Percentiles rank a stretch among this genome's conserved stretches.
These are phyloP conservation scores for Alternaria alternata DNA, from an alignment of 2,329 filamentous ascomycete genomes.

Conservation along the genomic window DNA sequence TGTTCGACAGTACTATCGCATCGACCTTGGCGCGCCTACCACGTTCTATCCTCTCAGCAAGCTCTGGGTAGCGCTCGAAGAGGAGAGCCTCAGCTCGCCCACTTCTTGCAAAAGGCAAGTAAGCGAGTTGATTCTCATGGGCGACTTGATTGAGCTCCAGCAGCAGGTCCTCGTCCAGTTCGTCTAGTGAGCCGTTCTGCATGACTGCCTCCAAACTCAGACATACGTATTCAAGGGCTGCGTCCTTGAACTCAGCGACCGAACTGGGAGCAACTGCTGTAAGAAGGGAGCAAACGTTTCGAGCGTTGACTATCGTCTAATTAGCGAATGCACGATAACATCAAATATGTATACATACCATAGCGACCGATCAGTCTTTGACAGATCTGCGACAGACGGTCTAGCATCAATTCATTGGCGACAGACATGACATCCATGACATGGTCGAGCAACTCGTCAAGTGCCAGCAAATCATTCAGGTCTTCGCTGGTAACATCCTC, in stretches of 20 bases:
- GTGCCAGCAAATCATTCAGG: conserved; percentile 50
- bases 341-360: conserved; percentile 55
- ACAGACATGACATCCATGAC: conserved; percentile 88
- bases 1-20: conserved; percentile 74
- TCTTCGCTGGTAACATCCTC: conserved; percentile 74
- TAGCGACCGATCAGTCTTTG: conserved; percentile 84
- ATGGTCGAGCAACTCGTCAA: conserved; percentile 89
- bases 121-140: conserved; percentile 80
- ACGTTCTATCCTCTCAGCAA: conserved; percentile 72
- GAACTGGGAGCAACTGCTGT: conserved; percentile 87
- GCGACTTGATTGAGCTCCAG: conserved; percentile 81
- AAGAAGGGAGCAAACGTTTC: conserved; percentile 85
- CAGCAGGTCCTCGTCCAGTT: conserved; percentile 84
- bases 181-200: conserved; percentile 86
- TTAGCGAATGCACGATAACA: conserved; percentile 25
- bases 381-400: conserved; percentile 87
- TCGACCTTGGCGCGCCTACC: conserved; percentile 74
- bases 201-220: conserved; percentile 91
- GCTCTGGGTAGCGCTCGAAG: conserved; percentile 69
- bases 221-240: conserved; percentile 88
- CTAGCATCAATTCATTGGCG: conserved; percentile 94
- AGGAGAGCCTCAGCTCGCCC: conserved; percentile 73
- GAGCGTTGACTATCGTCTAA: conserved; percentile 49
- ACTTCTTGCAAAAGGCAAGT: conserved; percentile 78
- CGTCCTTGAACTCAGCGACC: conserved; percentile 85